Evolutionary conservation across 495 filamentous ascomycete genomes (phyloP).

Genomic region (Arthonia radiata): DNA sequence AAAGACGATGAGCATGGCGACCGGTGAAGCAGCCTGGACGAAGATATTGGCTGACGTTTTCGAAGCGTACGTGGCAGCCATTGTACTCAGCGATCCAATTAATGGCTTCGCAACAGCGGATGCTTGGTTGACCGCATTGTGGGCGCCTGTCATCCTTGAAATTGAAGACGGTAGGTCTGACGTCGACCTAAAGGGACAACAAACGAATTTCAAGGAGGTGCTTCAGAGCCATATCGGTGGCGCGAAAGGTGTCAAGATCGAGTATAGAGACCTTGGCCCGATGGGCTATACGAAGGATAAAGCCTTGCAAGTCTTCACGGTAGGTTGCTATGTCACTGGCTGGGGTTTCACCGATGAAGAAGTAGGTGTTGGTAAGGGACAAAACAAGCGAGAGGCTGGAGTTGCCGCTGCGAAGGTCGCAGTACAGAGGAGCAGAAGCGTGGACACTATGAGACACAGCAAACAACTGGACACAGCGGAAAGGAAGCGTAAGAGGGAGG

Average conservation of each 20-base stretch:
- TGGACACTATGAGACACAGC: no score
- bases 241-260: constrained; percentile 32
- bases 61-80: constrained; percentile 64
- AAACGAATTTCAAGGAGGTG: constrained; percentile 24
- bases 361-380: constrained; percentile 41
- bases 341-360: constrained; percentile 40
- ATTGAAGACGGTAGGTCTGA: constrained; percentile 11
- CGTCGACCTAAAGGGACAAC: constrained; percentile 5
- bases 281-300: constrained; percentile 26
- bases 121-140: constrained; percentile 45
- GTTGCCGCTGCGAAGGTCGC: constrained; percentile 42
- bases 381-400: constrained; percentile 50
- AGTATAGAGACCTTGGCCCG: constrained; percentile 33
- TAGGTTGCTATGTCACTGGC: constrained; percentile 49
- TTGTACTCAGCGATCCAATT: constrained; percentile 36
- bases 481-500: no score
- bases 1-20: constrained; percentile 22
- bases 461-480: no score
- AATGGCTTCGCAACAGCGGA: constrained; percentile 31
- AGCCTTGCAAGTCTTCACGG: constrained; percentile 32
- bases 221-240: constrained; percentile 32
- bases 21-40: constrained; percentile 23
- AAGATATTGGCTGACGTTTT: constrained; percentile 70
- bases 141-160: constrained; percentile 23
- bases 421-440: no score